Conservation (phyloP, 1,284 basidiomycete species). For the Tilletia indica region DNA sequence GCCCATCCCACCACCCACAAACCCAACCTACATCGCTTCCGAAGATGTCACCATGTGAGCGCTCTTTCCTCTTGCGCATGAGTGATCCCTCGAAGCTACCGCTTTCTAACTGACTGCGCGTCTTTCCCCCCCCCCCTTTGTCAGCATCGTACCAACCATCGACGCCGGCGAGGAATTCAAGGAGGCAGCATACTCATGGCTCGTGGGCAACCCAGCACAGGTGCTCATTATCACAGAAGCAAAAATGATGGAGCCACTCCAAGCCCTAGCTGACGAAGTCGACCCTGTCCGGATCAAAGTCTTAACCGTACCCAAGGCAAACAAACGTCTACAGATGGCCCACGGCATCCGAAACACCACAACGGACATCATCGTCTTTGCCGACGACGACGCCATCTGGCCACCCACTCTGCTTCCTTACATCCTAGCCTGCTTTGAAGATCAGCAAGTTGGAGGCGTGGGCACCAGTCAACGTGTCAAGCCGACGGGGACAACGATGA, state of each 20-base stretch:
- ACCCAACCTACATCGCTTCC: slow-evolving; percentile 79
- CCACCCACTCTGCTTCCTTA: slow-evolving; percentile 79
- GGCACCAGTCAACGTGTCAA: slow-evolving; percentile 86
- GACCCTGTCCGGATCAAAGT: slow-evolving; percentile 79
- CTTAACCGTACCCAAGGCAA: slow-evolving; percentile 83
- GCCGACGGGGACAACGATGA: slow-evolving; percentile 72
- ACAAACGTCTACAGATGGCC: slow-evolving; percentile 87
- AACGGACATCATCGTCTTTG: slow-evolving; percentile 92
- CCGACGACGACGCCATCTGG: slow-evolving; percentile 93
- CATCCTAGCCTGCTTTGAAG: slow-evolving; percentile 84
- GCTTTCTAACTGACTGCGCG: neutral
- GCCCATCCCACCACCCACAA: slow-evolving; percentile 78
- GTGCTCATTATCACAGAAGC: slow-evolving; percentile 91
- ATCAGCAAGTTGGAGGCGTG: slow-evolving; percentile 85
- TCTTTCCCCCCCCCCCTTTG: neutral
- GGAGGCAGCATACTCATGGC: slow-evolving; percentile 84
- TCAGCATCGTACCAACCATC: slow-evolving; percentile 79
- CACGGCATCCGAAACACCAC: slow-evolving; percentile 83
- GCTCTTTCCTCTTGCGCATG: neutral
- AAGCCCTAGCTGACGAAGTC: slow-evolving; percentile 80
- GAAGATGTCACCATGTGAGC: slow-evolving; percentile 80
- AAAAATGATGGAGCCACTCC: slow-evolving; percentile 78
- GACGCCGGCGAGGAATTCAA: slow-evolving; percentile 91
- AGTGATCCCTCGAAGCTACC: neutral
- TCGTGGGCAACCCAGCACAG: slow-evolving; percentile 82